phyloP scores from a whole-genome alignment of 495 filamentous ascomycete genomes.

The Penicillium parvum region DNA sequence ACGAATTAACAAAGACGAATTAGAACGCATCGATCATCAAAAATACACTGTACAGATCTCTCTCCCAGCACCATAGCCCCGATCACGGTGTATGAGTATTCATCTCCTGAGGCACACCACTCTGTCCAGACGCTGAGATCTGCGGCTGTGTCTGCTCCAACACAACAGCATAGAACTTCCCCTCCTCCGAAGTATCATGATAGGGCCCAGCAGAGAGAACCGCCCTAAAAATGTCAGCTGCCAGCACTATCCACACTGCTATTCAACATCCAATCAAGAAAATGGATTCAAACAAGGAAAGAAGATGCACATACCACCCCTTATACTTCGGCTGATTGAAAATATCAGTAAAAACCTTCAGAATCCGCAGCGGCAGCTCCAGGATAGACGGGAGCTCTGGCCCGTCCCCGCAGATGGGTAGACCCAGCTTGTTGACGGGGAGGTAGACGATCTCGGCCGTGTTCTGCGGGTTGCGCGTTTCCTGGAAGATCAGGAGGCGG shows the following conservation, averaged over 20 bases:
- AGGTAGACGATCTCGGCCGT: constrained; percentile 30
- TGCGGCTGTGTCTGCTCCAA: constrained; percentile 27
- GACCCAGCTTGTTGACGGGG: constrained; percentile 42
- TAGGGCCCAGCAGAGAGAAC: constrained; percentile 38
- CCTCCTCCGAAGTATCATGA: constrained; percentile 37
- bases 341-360: constrained; percentile 42
- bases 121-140: not conserved
- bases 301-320: constrained; percentile 35
- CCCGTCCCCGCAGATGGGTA: constrained; percentile 37
- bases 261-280: no score
- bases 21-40: not conserved
- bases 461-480: constrained; percentile 31
- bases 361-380: constrained; percentile 35
- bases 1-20: not conserved
- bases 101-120: constrained; percentile 8
- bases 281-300: constrained; percentile 2
- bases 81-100: constrained; percentile 9
- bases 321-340: constrained; percentile 45
- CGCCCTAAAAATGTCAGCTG: constrained; percentile 22
- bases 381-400: constrained; percentile 38
- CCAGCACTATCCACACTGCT: no score
- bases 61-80: not conserved
- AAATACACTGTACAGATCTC: not conserved
- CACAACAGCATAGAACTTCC: constrained; percentile 43
- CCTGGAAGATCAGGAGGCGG: constrained; percentile 39